A percentile compares a stretch with the other conserved stretches of the same genome.
phyloP scores from a whole-genome alignment of 192 early-diverging fungal species.

The Backusella luteola region DNA sequence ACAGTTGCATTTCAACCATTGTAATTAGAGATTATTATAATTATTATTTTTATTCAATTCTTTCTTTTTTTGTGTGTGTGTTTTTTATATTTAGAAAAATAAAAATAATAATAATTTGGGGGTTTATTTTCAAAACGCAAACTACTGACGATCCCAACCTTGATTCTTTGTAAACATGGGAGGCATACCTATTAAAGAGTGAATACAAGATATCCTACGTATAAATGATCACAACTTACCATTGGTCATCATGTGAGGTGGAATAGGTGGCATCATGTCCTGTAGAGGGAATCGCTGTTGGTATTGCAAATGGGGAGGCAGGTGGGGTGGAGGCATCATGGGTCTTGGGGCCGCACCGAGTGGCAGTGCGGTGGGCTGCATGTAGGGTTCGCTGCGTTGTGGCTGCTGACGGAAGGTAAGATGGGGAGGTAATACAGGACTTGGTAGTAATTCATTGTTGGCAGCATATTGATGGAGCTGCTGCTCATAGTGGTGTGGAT shows the following conservation, averaged over 20 bases:
- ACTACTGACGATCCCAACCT: conserved; percentile 14
- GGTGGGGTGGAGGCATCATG: conserved; percentile 14
- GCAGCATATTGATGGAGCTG: not conserved
- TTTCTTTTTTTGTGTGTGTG: not conserved
- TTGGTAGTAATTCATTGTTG: not conserved
- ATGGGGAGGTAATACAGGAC: not conserved
- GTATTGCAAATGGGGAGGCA: conserved; percentile 14
- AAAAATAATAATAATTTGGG: not conserved
- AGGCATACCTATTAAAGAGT: not conserved
- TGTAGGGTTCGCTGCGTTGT: not conserved
- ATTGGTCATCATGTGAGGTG: conserved; percentile 21
- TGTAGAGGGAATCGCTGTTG: conserved; percentile 15
- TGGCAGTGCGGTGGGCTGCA: conserved; percentile 7
- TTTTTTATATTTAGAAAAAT: not conserved
- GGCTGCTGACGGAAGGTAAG: not conserved
- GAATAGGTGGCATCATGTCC: conserved; percentile 21
- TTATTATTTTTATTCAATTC: not conserved
- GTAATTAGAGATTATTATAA: not conserved
- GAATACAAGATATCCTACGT: not conserved
- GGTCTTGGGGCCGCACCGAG: conserved; percentile 10
- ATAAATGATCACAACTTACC: not conserved
- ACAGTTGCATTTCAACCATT: conserved; percentile 78
- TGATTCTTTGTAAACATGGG: conserved; percentile 21
- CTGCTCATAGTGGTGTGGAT: conserved; percentile 5
- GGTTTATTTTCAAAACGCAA: not conserved